These are phyloP conservation scores for Pleurotus citrinopileatus DNA, from an alignment of 768 basidiomycete genomes.

Conservation along the genomic window DNA sequence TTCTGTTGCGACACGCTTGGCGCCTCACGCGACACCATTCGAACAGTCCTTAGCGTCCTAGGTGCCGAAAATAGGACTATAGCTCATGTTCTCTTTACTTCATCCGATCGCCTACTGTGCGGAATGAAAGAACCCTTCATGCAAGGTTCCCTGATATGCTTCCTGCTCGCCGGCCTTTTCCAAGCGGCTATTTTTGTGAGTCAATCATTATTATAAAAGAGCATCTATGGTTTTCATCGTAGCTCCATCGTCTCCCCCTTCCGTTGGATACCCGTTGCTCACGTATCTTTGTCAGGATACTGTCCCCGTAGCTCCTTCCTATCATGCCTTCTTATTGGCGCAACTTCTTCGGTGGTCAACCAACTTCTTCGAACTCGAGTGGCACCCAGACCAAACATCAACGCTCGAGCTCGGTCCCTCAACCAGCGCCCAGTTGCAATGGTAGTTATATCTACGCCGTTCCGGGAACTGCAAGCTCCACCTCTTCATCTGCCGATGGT, in stretches of 20 bases:
- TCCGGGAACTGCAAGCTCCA: constrained; percentile 27
- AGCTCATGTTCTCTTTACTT: not conserved
- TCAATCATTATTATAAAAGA: constrained; percentile 9
- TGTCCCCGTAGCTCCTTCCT: not conserved
- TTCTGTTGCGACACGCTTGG: not conserved
- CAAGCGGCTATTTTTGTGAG: constrained; percentile 3
- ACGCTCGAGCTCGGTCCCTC: constrained; percentile 39
- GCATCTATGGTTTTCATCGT: not conserved
- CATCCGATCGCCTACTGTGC: constrained; percentile 4
- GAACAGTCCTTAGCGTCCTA: constrained; percentile 1
- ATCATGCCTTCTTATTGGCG: constrained; percentile 52
- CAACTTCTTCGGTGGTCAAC: constrained; percentile 20
- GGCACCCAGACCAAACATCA: constrained; percentile 34
- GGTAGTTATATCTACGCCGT: constrained; percentile 40
- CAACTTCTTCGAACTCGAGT: constrained; percentile 18
- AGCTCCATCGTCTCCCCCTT: constrained; percentile 6
- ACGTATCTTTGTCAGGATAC: not conserved
- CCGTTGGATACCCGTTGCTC: not conserved
- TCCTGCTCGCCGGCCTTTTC: constrained; percentile 8
- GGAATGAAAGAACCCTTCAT: constrained; percentile 2
- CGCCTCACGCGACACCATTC: not conserved
- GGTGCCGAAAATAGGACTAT: not conserved
- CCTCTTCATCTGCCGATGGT: constrained; percentile 32
- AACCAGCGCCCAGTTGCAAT: constrained; percentile 21
- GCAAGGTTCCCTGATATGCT: constrained; percentile 9